phyloP scores from a whole-genome alignment of 805 yeast species.

The Schwanniomyces vanrijiae region DNA sequence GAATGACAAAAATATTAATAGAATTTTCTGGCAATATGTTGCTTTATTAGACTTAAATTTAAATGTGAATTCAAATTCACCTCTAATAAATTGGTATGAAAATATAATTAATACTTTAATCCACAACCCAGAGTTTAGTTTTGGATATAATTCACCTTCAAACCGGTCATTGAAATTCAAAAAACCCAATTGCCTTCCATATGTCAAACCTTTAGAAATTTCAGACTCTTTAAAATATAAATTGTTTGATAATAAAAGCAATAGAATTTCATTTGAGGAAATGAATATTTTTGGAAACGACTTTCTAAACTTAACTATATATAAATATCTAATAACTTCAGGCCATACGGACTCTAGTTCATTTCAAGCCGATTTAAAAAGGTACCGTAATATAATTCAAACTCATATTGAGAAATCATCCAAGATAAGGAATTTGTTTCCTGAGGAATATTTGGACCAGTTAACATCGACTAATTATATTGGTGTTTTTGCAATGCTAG shows the following conservation, averaged over 20 bases:
- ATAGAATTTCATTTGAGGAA: not conserved
- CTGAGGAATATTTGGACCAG: not conserved
- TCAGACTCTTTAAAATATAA: not conserved
- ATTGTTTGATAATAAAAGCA: not conserved
- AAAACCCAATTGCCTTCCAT: not conserved
- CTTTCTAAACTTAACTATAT: not conserved
- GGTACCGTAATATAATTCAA: not conserved
- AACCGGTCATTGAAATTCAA: not conserved
- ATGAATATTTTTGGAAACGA: not conserved
- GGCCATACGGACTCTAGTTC: not conserved
- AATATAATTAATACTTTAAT: constrained; percentile 1
- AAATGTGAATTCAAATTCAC: not conserved
- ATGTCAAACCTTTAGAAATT: not conserved
- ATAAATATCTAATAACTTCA: not conserved
- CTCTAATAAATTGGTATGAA: constrained; percentile 2
- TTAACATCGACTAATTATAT: not conserved
- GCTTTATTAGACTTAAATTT: constrained; percentile 4
- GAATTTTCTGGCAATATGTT: constrained; percentile 6
- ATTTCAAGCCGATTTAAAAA: not conserved
- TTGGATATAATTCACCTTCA: not conserved
- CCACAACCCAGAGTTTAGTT: not conserved
- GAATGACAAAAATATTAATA: not conserved
- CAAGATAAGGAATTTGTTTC: not conserved
- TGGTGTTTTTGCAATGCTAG: constrained; percentile 1
- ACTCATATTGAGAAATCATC: not conserved